Conservation (phyloP, 2,329 filamentous ascomycete genomes). For the Elsinoe necatrix region DNA sequence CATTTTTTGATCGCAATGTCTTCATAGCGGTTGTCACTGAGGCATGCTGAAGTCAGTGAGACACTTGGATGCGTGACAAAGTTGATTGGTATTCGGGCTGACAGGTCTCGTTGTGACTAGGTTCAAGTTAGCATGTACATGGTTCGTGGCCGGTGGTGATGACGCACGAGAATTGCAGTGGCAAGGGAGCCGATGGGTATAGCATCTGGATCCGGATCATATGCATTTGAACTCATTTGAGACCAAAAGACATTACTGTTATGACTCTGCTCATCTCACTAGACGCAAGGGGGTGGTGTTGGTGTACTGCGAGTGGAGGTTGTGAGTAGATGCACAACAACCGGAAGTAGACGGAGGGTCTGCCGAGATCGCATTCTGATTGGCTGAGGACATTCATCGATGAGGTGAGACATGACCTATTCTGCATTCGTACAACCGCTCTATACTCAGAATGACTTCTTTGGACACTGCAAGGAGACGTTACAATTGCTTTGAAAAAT, state of each 20-base stretch:
- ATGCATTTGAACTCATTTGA: conserved; percentile 16
- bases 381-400: neutral
- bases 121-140: neutral
- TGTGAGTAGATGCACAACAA: neutral
- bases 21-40: conserved; percentile 46
- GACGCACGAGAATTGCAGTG: conserved; percentile 25
- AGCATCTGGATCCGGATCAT: conserved; percentile 24
- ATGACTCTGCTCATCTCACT: neutral
- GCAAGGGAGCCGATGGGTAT: conserved; percentile 21
- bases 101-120: conserved; percentile 55
- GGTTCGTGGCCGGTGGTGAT: neutral
- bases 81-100: conserved; percentile 53
- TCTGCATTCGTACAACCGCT: neutral
- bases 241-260: neutral
- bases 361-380: neutral
- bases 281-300: neutral
- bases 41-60: conserved; percentile 51
- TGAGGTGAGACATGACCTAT: neutral
- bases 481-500: no score
- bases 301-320: neutral
- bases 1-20: conserved; percentile 45
- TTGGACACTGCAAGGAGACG: no score
- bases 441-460: neutral
- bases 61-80: conserved; percentile 51
- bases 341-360: neutral